Evolutionary conservation across 257 asterid species (phyloP), one percentile per base, ranked within the genome.

Genomic region (Sherardia arvensis): DNA sequence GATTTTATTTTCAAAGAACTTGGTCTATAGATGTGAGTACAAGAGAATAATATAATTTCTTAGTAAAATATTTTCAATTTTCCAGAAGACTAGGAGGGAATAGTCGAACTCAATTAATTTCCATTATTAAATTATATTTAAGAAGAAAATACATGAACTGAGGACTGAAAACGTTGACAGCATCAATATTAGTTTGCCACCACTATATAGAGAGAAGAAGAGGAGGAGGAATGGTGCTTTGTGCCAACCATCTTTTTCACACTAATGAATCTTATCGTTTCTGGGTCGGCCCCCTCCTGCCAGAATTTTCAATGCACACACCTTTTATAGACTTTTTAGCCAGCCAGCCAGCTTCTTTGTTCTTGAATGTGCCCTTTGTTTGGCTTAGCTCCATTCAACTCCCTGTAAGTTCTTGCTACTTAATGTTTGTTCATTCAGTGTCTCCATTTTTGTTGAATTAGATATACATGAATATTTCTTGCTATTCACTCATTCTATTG

Each of bases 361-460:
- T 55, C 29, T 25, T 22, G 26, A 68, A 60, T 68, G 45, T 29
- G 12, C 54, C 20, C 62, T 11, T 22, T 48, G 53, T 27, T 47
- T 59, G 66, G 6, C 48, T 59, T 30, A 9, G 25, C 17, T 25
- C 20, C 61, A 14, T 59, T 67, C 29, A 4, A n/a, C 38, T 18
- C 12, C 29, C 22, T 47, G 67, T 63, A n/a, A 63, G 67, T 47
- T 62, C 28, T 28, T n/a, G 61, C 7, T 26, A 11, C 18, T 28
- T 8, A 57, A 40, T 57, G 51, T 3, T 22, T 25, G 17, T 43
- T 66, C 34, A 47, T 62, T 56, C 15, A 53, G 33, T 4, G 20
- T n/a, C 23, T 14, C 30, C 36, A 0, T 53, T 9, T 14, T 33
- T 30, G 20, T 66, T 58, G 7, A 22, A 9, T 2, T 59, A 21